phyloP scores from a whole-genome alignment of 495 filamentous ascomycete species.

The Neurospora sublineolata region DNA sequence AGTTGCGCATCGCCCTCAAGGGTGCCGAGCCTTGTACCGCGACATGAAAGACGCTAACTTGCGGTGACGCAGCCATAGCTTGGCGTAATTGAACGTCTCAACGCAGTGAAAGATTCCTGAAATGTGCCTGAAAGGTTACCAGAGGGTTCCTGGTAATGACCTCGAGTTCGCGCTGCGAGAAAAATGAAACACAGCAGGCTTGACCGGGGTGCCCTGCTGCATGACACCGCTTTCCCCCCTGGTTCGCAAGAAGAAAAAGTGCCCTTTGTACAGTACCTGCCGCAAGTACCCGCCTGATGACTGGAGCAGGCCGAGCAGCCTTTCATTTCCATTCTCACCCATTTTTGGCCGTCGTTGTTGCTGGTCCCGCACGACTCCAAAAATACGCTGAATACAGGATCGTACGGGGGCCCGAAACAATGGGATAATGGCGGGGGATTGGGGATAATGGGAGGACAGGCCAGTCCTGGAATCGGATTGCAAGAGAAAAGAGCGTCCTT shows the following conservation, averaged over 20 bases:
- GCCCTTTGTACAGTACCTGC: conserved; percentile 9
- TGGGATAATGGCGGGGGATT: no score
- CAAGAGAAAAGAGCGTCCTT: not conserved
- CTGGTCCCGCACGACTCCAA: not conserved
- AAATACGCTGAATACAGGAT: not conserved
- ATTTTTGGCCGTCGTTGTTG: not conserved
- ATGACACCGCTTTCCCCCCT: conserved; percentile 17
- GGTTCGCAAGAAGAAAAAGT: conserved; percentile 2
- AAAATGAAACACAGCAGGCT: conserved; percentile 22
- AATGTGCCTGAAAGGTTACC: conserved; percentile 2
- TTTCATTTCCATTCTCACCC: not conserved
- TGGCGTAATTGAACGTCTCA: conserved; percentile 17
- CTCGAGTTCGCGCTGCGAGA: conserved; percentile 16
- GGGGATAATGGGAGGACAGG: not conserved
- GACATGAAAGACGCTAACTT: conserved; percentile 14
- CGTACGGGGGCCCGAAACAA: not conserved
- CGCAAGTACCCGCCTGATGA: conserved; percentile 1
- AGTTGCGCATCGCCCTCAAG: conserved; percentile 2
- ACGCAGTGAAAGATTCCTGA: not conserved
- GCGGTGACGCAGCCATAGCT: conserved; percentile 29
- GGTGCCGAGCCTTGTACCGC: conserved; percentile 9
- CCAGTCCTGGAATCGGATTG: not conserved
- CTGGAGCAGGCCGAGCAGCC: not conserved
- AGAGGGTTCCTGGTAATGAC: conserved; percentile 6
- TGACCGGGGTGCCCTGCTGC: conserved; percentile 14